Base-by-base conservation (phyloP, 768 basidiomycete species). In the Mycena pura region DNA sequence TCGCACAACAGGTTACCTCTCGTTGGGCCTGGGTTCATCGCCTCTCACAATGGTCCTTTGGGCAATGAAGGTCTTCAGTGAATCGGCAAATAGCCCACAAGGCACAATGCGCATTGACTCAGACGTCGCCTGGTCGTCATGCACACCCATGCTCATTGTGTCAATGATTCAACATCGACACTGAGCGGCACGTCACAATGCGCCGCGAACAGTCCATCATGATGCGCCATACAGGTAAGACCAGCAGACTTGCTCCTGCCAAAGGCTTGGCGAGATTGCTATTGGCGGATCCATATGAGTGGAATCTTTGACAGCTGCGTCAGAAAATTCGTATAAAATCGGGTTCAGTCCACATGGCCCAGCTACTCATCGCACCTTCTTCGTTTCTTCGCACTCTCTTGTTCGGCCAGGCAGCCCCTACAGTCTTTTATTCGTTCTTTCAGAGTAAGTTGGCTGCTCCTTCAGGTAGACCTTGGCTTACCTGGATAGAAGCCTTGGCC, bases 331-430 rank as follows among this genome's bases (percentile, higher is more conserved):
- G 25, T 69, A 70, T 73, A 73, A 71, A 69, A 66, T 47, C 32
- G 24, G 29, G 45, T 25, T 24, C 27, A 5, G 6, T 13, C 25
- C 19, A 3, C 36, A 38, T 24, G 14, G 46, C n/a, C 31, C 28
- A 43, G 64, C 65, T 64, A 49, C 63, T 62, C 54, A 64, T 69
- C 64, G 59, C 60, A 66, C 64, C 53, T 68, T 68, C 68, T 62
- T 61, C 67, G 47, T 67, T 63, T 60, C 53, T 65, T 52, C 65
- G 70, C 72, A 34, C 27, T 41, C 22, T 49, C 70, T 48, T 74
- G 34, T 60, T 63, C 65, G 76, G 77, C 77, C 79, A 77, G 76
- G 78, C 76, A 74, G 78, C 76, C 76, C 60, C 62, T 72, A 57
- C 72, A 70, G 70, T 68, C 72, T 70, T 73, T 75, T 74, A 53